These are phyloP conservation scores for Plasmodium gonderi DNA, from an alignment of 169 alveolate species.

Conservation along the genomic window DNA sequence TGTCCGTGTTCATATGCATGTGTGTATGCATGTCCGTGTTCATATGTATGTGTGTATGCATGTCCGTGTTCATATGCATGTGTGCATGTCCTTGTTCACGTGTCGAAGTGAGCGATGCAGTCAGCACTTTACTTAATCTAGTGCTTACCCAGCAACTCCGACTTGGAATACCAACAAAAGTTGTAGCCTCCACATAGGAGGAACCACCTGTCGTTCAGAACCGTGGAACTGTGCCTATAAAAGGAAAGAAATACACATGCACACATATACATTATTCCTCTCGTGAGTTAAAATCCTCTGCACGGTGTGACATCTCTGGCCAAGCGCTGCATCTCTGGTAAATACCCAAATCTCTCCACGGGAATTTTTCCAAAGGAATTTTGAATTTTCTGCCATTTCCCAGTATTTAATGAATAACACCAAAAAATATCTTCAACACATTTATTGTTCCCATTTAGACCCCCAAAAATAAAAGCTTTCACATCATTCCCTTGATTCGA, in stretches of 20 bases:
- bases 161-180: slow-evolving; percentile 23
- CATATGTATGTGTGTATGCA: too few species aligned
- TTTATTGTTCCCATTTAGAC: slow-evolving; percentile 13
- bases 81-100: too few species aligned
- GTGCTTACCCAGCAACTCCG: slow-evolving; percentile 31
- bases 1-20: neutral
- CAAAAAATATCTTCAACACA: slow-evolving; percentile 68
- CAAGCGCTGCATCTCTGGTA: neutral
- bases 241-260: neutral
- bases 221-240: slow-evolving; percentile 51
- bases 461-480: slow-evolving; percentile 61
- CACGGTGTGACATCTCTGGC: too few species aligned
- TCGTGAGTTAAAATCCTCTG: too few species aligned
- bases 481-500: slow-evolving; percentile 71
- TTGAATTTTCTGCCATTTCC: slow-evolving; percentile 57
- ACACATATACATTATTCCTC: too few species aligned
- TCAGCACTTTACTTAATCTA: too few species aligned
- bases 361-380: slow-evolving; percentile 50
- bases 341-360: slow-evolving; percentile 50
- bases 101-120: too few species aligned
- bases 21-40: too few species aligned
- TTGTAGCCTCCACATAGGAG: slow-evolving; percentile 65
- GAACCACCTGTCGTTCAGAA: slow-evolving; percentile 64
- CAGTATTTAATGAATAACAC: slow-evolving; percentile 60
- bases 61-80: too few species aligned